phyloP scores from a whole-genome alignment of 2,329 filamentous ascomycete genomes.

The Diatrype stigma region DNA sequence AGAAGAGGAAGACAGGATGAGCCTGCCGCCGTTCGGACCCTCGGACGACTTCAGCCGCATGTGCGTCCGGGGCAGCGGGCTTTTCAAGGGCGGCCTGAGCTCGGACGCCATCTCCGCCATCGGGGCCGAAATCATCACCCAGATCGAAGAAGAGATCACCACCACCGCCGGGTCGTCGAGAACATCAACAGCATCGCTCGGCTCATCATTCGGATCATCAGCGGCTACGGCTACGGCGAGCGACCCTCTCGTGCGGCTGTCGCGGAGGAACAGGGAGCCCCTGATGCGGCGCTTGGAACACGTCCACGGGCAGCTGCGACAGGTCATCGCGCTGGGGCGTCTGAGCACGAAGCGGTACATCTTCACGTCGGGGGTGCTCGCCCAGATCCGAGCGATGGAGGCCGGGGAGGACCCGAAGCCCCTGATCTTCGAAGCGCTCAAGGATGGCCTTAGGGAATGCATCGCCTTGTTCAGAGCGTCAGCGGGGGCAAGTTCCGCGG shows the following conservation, averaged over 20 bases:
- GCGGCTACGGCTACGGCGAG: not conserved
- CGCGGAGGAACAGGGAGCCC: constrained; percentile 9
- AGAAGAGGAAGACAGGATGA: too few species aligned
- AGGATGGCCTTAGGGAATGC: constrained; percentile 5
- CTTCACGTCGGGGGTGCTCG: constrained; percentile 17
- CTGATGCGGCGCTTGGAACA: constrained; percentile 11
- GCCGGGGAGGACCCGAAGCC: constrained; percentile 1
- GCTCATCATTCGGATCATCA: not conserved
- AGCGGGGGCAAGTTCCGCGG: not conserved
- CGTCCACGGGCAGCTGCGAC: constrained; percentile 14
- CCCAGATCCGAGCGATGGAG: constrained; percentile 14
- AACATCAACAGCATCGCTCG: too few species aligned
- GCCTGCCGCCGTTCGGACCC: constrained; percentile 2
- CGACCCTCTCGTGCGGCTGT: constrained; percentile 13
- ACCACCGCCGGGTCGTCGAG: too few species aligned
- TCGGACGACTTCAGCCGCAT: constrained; percentile 15
- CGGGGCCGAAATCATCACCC: constrained; percentile 14
- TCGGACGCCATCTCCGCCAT: constrained; percentile 15
- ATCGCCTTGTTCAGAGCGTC: constrained; percentile 8
- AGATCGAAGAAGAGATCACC: constrained; percentile 16
- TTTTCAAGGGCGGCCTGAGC: constrained; percentile 19
- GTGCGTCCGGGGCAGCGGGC: constrained; percentile 15
- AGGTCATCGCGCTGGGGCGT: constrained; percentile 16
- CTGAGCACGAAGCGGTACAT: constrained; percentile 20
- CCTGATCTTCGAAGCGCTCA: constrained; percentile 6